These are phyloP conservation scores for Dictyostelium capitatum DNA, from an alignment of 78 protist species.

Conservation along the genomic window DNA sequence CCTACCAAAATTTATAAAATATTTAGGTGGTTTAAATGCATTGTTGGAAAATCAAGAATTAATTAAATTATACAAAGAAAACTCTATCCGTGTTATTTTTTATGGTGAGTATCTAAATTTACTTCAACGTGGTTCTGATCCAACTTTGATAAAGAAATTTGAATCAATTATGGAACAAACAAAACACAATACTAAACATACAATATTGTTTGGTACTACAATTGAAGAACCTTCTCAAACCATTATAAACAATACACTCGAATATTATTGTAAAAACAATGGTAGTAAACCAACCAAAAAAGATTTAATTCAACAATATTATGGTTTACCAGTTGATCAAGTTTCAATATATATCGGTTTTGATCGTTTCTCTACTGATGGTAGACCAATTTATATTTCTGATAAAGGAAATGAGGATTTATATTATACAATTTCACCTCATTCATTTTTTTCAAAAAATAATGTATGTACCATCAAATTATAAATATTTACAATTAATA, in stretches of 20 bases:
- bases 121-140: conserved; percentile 24
- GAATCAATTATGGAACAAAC: background rate
- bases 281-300: conserved; percentile 27
- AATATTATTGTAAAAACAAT: conserved; percentile 3
- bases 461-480: conserved; percentile 4
- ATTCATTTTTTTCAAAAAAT: conserved; percentile 19
- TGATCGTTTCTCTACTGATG: conserved; percentile 60
- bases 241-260: background rate
- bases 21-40: conserved; percentile 39
- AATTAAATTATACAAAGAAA: background rate
- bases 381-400: conserved; percentile 44
- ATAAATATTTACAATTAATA: background rate
- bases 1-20: conserved; percentile 53
- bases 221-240: conserved; percentile 30
- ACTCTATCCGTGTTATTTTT: conserved; percentile 29
- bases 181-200: conserved; percentile 6
- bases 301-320: conserved; percentile 32
- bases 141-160: background rate
- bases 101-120: conserved; percentile 62
- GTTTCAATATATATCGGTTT: conserved; percentile 60
- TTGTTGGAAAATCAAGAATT: background rate
- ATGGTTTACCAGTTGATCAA: conserved; percentile 21
- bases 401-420: conserved; percentile 51
- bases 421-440: conserved; percentile 63
- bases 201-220: conserved; percentile 53